phyloP scores from a whole-genome alignment of 208 protist species.

The Trypanosomatidae sp. region DNA sequence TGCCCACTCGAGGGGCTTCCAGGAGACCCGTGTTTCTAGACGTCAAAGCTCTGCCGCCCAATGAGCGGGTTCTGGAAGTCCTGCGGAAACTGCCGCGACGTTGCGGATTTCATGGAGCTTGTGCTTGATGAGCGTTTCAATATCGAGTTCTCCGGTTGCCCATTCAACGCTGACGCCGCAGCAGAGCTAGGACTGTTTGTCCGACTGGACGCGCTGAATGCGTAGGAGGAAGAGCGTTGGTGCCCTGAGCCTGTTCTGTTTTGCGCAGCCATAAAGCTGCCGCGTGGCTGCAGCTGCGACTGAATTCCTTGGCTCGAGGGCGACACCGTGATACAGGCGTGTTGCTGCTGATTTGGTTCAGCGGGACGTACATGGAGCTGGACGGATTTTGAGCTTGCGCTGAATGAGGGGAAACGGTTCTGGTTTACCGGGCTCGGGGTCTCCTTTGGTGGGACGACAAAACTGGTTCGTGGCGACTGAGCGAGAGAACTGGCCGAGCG shows the following conservation, averaged over 20 bases:
- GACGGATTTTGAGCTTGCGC: neutral
- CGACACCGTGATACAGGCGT: neutral
- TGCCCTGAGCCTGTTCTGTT: slow-evolving; percentile 1
- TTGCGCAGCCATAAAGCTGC: slow-evolving; percentile 1
- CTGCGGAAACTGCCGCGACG: neutral
- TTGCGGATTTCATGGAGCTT: neutral
- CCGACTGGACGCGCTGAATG: neutral
- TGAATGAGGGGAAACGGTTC: neutral
- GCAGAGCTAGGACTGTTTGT: neutral
- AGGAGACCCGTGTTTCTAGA: neutral
- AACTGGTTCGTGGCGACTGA: slow-evolving; percentile 3
- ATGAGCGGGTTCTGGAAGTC: slow-evolving; percentile 23
- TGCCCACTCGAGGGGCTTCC: neutral
- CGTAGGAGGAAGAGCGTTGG: slow-evolving; percentile 1
- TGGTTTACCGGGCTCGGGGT: slow-evolving; percentile 6
- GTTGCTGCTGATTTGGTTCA: neutral
- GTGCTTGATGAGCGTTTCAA: neutral
- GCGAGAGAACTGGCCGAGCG: neutral
- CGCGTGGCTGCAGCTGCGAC: slow-evolving; percentile 1
- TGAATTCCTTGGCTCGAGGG: slow-evolving; percentile 5
- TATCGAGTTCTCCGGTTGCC: neutral
- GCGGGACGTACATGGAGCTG: neutral
- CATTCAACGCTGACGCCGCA: neutral
- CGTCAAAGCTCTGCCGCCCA: slow-evolving; percentile 21
- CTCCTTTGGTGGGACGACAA: neutral